Base-by-base conservation (phyloP, 2,329 filamentous ascomycete species). In the Aspergillus alliaceus region DNA sequence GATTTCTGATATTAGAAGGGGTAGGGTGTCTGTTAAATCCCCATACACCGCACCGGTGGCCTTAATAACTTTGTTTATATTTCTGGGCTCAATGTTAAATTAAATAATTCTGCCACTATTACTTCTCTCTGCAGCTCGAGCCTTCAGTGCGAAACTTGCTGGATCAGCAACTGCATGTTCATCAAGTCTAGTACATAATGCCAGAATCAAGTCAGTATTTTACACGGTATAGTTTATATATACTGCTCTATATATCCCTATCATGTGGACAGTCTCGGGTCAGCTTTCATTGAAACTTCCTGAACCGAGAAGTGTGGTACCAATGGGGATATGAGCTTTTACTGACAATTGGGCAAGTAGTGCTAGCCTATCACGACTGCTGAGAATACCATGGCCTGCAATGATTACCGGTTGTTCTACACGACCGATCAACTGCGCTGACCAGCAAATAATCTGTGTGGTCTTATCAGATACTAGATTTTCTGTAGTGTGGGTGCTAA, bases 191-290 rank as follows among this genome's bases (percentile, higher is more conserved):
- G 86, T 91, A 63, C 93, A 93, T 3, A 98, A 85, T 50, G 91
- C 92, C 66, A 97, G 89, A 73, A 98, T 93, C 58, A 98, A 82
- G 75, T 98, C 93, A 5, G 93, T 90, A 72, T 96, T 88, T 75
- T 98, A 93, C 79, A 98, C 96, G 9, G 93, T 86, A 87, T 96
- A 90, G 79, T 98, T 97, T 69, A 93, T 93, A 70, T 96, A 97
- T 3, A 90, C 91, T 3, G 91, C 88, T 54, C 93, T 93, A 79
- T 97, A 92, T 91, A 96, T 96, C 61, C 93, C 93, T 18, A 97
- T 85, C 93, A 98, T 97, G 77, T 96, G 92, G 44, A 97, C 83
- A 37, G 92, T 89, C 82, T 96, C 96, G 61, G 90, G 85, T 68
- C 97, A 90, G 1, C 91, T 84, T 78, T 97, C 93, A 69, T 97